Base-by-base conservation (phyloP, 2,329 filamentous ascomycete genomes). In the Dothiorella sarmentorum region DNA sequence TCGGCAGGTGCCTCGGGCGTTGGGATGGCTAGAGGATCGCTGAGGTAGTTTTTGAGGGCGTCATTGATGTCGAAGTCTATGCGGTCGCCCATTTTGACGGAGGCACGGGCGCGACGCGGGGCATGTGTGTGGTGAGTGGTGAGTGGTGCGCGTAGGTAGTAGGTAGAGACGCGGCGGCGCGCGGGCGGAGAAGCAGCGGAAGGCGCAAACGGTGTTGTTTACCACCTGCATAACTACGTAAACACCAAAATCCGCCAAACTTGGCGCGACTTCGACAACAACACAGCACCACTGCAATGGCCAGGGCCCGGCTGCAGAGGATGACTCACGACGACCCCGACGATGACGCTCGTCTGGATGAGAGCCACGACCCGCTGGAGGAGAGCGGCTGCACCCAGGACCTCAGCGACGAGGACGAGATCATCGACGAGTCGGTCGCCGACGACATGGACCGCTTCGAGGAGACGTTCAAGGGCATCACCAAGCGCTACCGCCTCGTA, bases 21-120 rank as follows among this genome's bases (percentile, higher is more conserved):
- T 7, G 88, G 80, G 58, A 97, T 89, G 37, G 85, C 84, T 44
- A 86, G 80, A 7, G 94, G 93, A 73, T 97, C 93, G 76, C 91
- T 95, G 83, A 97, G 90, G 77, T 97, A 99, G 73, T 90, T 85
- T 81, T 96, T 97, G 74, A 97, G 88, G 64, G 91, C 91, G 79
- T 96, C 89, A 74, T 97, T 96, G 75, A 99, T 90, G 74, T 97
- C 90, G 78, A 99, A 99, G 69, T 87, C 83, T 72, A 91, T 83
- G 63, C 75, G 77, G 64, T 80, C 78, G 66, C 82, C 81, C 78
- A 89, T 89, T 69, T 80, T 88, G 86, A 69, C 65, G 65, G 63
- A 35, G 55, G 61, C 45, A 37, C 10, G 27, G 38, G 33, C 43
- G 56, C 51, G 61, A 62, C 58, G 64, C 62, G 60, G 47, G 26